Evolutionary conservation across 345 rosid species (phyloP).

Genomic region (Microcos paniculata): DNA sequence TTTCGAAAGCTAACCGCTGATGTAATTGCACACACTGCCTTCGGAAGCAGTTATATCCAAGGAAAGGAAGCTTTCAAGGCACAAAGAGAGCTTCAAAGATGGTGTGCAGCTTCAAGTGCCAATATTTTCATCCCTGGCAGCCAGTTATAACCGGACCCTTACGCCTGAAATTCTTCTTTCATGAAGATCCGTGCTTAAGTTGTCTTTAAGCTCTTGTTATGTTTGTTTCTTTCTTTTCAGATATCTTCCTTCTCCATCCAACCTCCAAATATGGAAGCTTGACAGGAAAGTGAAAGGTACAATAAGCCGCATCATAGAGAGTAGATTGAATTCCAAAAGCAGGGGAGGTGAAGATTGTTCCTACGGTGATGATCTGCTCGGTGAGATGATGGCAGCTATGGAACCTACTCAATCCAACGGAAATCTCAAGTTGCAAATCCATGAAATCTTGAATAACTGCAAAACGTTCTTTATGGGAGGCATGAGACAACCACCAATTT

Average conservation of each 20-base stretch:
- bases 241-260: conserved; percentile 45
- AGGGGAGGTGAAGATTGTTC: neutral
- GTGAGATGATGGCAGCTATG: conserved; percentile 34
- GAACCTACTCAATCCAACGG: conserved; percentile 3
- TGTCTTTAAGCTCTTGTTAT: neutral
- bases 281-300: conserved; percentile 33
- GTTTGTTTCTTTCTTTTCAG: conserved; percentile 17
- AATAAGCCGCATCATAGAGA: conserved; percentile 25
- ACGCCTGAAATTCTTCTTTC: neutral
- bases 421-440: conserved; percentile 24
- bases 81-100: conserved; percentile 39
- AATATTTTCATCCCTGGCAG: conserved; percentile 38
- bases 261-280: conserved; percentile 45
- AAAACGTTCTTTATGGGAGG: conserved; percentile 53
- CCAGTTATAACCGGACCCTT: conserved; percentile 30
- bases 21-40: conserved; percentile 49
- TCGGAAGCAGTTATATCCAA: conserved; percentile 46
- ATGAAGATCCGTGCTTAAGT: neutral
- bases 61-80: conserved; percentile 44
- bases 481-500: conserved; percentile 45
- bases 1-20: conserved; percentile 45
- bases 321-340: conserved; percentile 20
- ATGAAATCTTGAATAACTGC: conserved; percentile 61
- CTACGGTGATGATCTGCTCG: conserved; percentile 47
- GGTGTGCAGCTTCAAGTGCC: conserved; percentile 18